A percentile compares a stretch with the other conserved stretches of the same genome.
Evolutionary conservation across 441 rosid species (phyloP).

Genomic region (Corymbia citriodora): DNA sequence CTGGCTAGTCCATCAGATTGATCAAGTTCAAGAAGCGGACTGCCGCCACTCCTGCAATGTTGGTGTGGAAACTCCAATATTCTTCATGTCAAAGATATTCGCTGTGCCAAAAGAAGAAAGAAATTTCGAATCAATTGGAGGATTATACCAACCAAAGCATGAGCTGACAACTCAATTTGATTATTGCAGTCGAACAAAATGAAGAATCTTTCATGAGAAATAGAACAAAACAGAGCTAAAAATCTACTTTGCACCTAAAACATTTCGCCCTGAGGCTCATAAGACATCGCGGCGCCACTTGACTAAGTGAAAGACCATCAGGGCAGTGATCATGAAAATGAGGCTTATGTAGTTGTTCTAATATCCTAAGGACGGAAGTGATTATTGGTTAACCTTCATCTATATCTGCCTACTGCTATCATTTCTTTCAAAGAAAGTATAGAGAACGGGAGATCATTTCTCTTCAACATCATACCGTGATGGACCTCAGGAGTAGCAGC

Average conservation of each 20-base stretch:
- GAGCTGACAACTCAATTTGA: not conserved
- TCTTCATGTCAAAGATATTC: slow-evolving; percentile 76
- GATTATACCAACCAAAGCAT: not conserved
- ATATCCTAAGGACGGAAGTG: not conserved
- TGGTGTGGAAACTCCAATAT: slow-evolving; percentile 54
- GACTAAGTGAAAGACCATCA: not conserved
- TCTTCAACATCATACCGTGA: slow-evolving; percentile 25
- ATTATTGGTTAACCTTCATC: not conserved
- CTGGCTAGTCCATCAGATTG: not conserved
- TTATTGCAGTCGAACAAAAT: not conserved
- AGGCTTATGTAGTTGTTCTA: not conserved
- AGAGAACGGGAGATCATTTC: not conserved
- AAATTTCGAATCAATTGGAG: not conserved
- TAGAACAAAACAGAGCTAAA: not conserved
- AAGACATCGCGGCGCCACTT: not conserved
- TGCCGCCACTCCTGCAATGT: slow-evolving; percentile 61
- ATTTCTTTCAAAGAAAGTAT: not conserved
- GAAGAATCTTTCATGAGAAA: not conserved
- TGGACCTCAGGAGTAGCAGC: slow-evolving; percentile 79
- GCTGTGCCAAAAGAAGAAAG: slow-evolving; percentile 32
- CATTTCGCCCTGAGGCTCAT: not conserved
- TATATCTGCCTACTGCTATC: not conserved
- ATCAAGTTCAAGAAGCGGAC: slow-evolving; percentile 27
- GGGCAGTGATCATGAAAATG: not conserved
- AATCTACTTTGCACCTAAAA: not conserved